These are phyloP conservation scores for Phytophthora pisi DNA, from an alignment of 352 stramenopile species.

Conservation along the genomic window DNA sequence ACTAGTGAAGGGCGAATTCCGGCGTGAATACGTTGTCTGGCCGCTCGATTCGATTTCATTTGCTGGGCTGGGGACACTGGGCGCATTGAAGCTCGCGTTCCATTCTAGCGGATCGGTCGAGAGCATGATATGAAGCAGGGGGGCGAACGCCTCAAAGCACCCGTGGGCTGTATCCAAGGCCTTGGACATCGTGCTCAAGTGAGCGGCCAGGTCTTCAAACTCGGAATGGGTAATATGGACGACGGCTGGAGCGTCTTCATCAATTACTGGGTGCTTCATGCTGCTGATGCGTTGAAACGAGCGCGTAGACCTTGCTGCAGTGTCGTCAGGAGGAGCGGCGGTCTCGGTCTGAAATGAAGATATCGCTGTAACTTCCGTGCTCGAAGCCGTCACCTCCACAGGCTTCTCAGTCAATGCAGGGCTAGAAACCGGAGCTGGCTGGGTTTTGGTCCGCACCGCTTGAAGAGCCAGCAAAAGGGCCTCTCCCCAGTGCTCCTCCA, in stretches of 20 bases:
- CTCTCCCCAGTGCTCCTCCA: conserved; percentile 27
- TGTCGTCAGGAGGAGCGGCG: not conserved
- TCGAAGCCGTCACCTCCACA: not conserved
- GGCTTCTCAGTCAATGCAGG: not conserved
- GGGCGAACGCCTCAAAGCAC: conserved; percentile 50
- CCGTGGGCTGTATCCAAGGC: conserved; percentile 30
- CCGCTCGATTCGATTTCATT: not conserved
- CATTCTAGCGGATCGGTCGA: conserved; percentile 35
- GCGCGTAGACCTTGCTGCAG: not conserved
- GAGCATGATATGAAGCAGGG: conserved; percentile 46
- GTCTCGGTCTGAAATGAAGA: not conserved
- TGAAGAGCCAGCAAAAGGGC: conserved; percentile 14
- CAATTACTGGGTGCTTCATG: not conserved
- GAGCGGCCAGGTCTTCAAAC: conserved; percentile 2
- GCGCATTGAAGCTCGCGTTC: conserved; percentile 20
- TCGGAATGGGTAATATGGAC: not conserved
- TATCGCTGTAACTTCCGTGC: not conserved
- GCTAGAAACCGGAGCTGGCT: not conserved
- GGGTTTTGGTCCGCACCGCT: not conserved
- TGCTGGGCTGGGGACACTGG: not conserved
- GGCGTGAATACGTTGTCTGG: not conserved
- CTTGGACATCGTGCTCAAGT: conserved; percentile 31
- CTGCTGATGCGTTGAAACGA: not conserved
- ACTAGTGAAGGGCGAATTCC: not conserved
- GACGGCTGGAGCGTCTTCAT: not conserved